Percentiles rank a stretch among this genome's conserved stretches.
phyloP scores from a whole-genome alignment of 2,329 filamentous ascomycete genomes.

The Diplodia seriata region DNA sequence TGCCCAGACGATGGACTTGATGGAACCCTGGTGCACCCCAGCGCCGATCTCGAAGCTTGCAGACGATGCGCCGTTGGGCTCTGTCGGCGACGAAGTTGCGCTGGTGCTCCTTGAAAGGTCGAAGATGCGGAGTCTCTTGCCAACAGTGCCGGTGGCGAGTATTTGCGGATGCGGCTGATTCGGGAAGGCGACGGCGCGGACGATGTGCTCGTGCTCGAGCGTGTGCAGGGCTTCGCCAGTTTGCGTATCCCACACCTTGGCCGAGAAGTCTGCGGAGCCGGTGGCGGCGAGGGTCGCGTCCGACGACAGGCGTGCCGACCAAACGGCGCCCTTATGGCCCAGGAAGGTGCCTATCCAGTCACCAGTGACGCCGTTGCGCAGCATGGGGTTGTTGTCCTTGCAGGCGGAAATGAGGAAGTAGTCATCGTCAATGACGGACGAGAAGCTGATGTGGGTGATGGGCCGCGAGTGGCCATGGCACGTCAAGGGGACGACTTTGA shows the following conservation, averaged over 20 bases:
- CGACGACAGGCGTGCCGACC: slow-evolving; percentile 89
- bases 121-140: slow-evolving; percentile 96
- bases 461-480: slow-evolving; percentile 94
- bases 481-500: slow-evolving; percentile 81
- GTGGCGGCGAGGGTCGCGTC: slow-evolving; percentile 90
- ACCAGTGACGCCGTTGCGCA: slow-evolving; percentile 92
- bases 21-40: slow-evolving; percentile 81
- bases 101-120: slow-evolving; percentile 71
- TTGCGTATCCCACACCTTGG: slow-evolving; percentile 96
- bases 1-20: slow-evolving; percentile 97
- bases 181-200: slow-evolving; percentile 86
- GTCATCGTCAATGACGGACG: slow-evolving; percentile 79
- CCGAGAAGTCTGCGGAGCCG: slow-evolving; percentile 93
- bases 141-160: slow-evolving; percentile 90
- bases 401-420: slow-evolving; percentile 95
- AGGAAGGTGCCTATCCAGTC: slow-evolving; percentile 99
- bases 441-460: slow-evolving; percentile 91
- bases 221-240: slow-evolving; percentile 88
- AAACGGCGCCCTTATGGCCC: slow-evolving; percentile 97
- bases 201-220: slow-evolving; percentile 92
- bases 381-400: slow-evolving; percentile 99
- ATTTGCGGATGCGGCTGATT: slow-evolving; percentile 77
- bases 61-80: slow-evolving; percentile 53
- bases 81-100: slow-evolving; percentile 37
- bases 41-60: slow-evolving; percentile 86